A percentile compares a stretch with the other conserved stretches of the same genome.
Evolutionary conservation across 1,284 basidiomycete genomes (phyloP).

Genomic region (Apiotrichum sp.): DNA sequence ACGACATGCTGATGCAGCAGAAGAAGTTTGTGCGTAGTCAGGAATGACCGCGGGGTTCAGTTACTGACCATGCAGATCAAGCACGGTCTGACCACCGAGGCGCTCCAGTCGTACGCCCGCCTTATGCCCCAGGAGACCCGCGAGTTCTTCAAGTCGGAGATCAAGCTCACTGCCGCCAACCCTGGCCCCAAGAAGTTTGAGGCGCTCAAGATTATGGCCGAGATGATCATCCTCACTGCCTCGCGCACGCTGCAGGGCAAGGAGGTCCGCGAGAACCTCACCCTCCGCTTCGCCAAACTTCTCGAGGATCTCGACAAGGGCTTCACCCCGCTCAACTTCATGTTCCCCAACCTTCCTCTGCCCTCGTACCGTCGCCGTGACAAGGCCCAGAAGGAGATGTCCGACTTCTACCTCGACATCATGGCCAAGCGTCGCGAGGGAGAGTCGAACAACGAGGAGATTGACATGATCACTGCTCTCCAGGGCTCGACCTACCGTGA

Average conservation of each 20-base stretch:
- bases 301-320: slow-evolving; percentile 90
- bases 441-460: slow-evolving; percentile 56
- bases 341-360: slow-evolving; percentile 89
- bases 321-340: slow-evolving; percentile 86
- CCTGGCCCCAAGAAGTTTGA: slow-evolving; percentile 37
- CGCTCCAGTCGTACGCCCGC: slow-evolving; percentile 82
- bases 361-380: slow-evolving; percentile 84
- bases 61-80: slow-evolving; percentile 56
- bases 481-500: slow-evolving; percentile 80
- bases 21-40: slow-evolving; percentile 70
- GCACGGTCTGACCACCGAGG: slow-evolving; percentile 85
- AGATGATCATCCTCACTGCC: slow-evolving; percentile 93
- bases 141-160: slow-evolving; percentile 57
- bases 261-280: slow-evolving; percentile 73
- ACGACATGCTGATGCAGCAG: slow-evolving; percentile 97
- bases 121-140: slow-evolving; percentile 84
- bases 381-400: slow-evolving; percentile 86
- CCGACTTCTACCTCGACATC: slow-evolving; percentile 86
- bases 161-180: slow-evolving; percentile 21
- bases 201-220: slow-evolving; percentile 74
- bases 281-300: slow-evolving; percentile 77
- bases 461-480: slow-evolving; percentile 87
- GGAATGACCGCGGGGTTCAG: slow-evolving; percentile 22
- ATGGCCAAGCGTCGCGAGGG: slow-evolving; percentile 63
- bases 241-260: slow-evolving; percentile 86